Evolutionary conservation across 2,329 filamentous ascomycete genomes (phyloP), one percentile per base, ranked within the genome.

Genomic region (Paradendryphiella salina): DNA sequence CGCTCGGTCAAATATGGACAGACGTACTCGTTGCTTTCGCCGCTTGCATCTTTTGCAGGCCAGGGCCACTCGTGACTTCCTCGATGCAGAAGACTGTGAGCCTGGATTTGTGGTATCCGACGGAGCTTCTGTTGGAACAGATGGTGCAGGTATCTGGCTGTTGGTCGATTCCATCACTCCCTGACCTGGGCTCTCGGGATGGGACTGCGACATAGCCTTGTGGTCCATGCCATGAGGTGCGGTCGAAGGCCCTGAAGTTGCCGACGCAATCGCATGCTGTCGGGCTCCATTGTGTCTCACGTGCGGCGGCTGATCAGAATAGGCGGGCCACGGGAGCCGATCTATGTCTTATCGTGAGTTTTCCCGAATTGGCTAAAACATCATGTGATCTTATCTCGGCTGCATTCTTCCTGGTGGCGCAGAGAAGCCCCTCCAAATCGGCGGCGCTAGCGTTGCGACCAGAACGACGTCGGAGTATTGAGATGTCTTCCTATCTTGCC

Each of bases 41-140:
- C 64, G 52, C 41, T 66, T 66, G 36, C 64, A 66, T 52, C 62
- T 55, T 45, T 61, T 60, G 41, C 63, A 66, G 10, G 64, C 64
- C 43, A 65, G 50, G 9, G 56, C 61, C 15, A 64, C 60, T 4
- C 64, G 62, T 43, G 54, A 47, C 48, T 61, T 55, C 6, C 60
- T 59, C 23, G 54, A 33, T 18, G 49, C 44, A 35, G 46, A 44
- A 11, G 36, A 11, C 15, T 45, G 36, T 21, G 47, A 38, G 20
- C 36, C 44, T 28, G 39, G 10, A 21, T 34, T 50, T 20, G 47
- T 21, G 11, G 28, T 42, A 42, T 51, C 39, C 28, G 50, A 39
- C 18, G 28, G 20, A 17, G 21, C 43, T 49, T 59, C 52, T 20
- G 44, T 41, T 20, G 50, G 47, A 43, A 17, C 48, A 48, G 40